phyloP scores from a whole-genome alignment of 2,329 filamentous ascomycete genomes.

The Phialophora chinensis region DNA sequence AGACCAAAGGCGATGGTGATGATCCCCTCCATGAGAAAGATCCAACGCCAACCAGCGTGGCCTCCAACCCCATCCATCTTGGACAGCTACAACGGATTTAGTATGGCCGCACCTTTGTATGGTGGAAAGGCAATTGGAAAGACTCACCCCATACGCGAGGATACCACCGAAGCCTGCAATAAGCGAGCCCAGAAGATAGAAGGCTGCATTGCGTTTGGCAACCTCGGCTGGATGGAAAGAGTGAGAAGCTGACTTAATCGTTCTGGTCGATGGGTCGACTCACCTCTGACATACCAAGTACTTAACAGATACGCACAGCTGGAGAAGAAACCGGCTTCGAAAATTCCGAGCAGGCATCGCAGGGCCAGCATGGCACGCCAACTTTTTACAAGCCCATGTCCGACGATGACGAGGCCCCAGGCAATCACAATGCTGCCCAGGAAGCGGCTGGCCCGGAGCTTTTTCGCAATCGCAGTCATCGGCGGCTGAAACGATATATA shows the following conservation, averaged over 20 bases:
- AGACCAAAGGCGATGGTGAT: slow-evolving; percentile 38
- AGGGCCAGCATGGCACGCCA: not conserved
- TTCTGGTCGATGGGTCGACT: not conserved
- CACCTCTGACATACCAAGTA: not conserved
- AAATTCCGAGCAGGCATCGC: slow-evolving; percentile 61
- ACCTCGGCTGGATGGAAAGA: slow-evolving; percentile 47
- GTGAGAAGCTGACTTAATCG: slow-evolving; percentile 65
- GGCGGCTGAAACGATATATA: slow-evolving; percentile 7
- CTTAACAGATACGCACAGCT: slow-evolving; percentile 49
- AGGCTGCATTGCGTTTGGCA: slow-evolving; percentile 32
- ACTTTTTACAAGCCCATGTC: not conserved
- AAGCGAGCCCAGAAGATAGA: slow-evolving; percentile 3
- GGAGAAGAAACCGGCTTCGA: slow-evolving; percentile 72
- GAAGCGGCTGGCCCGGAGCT: not conserved
- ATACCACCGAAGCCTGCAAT: slow-evolving; percentile 57
- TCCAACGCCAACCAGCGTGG: slow-evolving; percentile 1
- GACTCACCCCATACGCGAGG: slow-evolving; percentile 45
- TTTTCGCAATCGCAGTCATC: not conserved
- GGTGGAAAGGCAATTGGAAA: too few species aligned
- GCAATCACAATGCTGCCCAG: not conserved
- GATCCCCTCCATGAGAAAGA: slow-evolving; percentile 60
- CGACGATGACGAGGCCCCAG: slow-evolving; percentile 1
- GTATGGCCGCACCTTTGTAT: too few species aligned
- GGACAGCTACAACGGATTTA: slow-evolving; percentile 37
- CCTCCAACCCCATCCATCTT: slow-evolving; percentile 40